A percentile compares a stretch with the other conserved stretches of the same genome.
phyloP scores from a whole-genome alignment of 176 grass and related monocot genomes.

The Juncus effusus region DNA sequence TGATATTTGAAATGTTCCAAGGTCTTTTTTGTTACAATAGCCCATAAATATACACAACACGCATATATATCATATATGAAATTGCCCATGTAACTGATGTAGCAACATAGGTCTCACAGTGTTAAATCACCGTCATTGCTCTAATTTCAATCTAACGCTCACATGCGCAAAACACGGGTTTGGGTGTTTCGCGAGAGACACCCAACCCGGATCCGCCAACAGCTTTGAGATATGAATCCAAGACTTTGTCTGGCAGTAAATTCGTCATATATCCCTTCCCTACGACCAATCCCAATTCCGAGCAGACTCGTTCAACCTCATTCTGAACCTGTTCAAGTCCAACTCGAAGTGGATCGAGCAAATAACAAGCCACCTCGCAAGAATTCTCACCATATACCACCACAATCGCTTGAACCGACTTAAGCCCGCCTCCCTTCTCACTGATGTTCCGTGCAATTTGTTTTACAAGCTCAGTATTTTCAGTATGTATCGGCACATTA shows the following conservation, averaged over 20 bases:
- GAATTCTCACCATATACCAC: conserved; percentile 39
- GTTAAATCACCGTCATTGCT: no score
- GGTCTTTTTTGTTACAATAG: no score
- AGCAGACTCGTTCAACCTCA: conserved; percentile 36
- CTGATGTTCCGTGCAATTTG: conserved; percentile 54
- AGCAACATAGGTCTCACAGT: no score
- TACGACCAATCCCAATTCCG: conserved; percentile 32
- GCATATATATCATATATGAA: no score
- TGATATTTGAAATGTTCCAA: no score
- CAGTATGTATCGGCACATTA: conserved; percentile 49
- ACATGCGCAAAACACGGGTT: no score
- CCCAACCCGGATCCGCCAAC: neutral
- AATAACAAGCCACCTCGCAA: conserved; percentile 67
- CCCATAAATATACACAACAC: no score
- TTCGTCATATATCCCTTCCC: conserved; percentile 73
- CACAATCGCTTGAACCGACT: conserved; percentile 67
- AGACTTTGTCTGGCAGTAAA: conserved; percentile 45
- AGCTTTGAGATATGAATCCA: conserved; percentile 34
- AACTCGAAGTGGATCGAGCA: conserved; percentile 43
- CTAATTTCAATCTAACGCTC: no score
- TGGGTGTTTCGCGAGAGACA: no score
- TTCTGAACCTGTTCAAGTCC: conserved; percentile 47
- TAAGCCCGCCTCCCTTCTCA: conserved; percentile 63
- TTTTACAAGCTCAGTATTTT: conserved; percentile 36
- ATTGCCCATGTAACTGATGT: no score